Evolutionary conservation across 352 stramenopile genomes (phyloP), one percentile per base, ranked within the genome.

Genomic region (Globisporangium spiculum): DNA sequence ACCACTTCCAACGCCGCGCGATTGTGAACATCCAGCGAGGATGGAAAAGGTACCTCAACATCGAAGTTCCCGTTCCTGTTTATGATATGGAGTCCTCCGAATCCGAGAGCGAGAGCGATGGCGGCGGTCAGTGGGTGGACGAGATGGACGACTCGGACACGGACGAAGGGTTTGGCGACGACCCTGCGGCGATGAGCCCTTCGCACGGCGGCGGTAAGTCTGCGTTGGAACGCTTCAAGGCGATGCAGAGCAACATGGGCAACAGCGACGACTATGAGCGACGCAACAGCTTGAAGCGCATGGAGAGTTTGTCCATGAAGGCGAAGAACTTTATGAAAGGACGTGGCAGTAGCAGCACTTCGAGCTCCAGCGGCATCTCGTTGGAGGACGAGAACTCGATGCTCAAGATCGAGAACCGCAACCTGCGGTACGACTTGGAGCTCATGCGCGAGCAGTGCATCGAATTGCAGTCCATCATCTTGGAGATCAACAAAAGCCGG

Each of bases 361-460:
- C 71, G n/a, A 88, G 79, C 60, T 91, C 78, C 22, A 89, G 78
- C 38, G 81, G 81, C 63, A 90, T 90, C 65, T 83, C 81, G 26
- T 65, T 94, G 9, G 87, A 95, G 66, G 87, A 95, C 64, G 87
- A 95, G 70, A 95, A 95, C 65, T 80, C 85, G 65, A 95, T 92
- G 81, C 83, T 95, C 44, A 89, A 90, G 64, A 90, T 92, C 56
- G 87, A 95, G 75, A 95, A 95, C 72, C 87, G 85, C 57, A 95
- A 95, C 72, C 72, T 95, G 63, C 90, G 91, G 71, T 95, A 93
- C 77, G 87, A 95, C 64, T 71, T 95, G 5, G 87, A 95, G 79
- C 79, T 95, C 56, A 95, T 95, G 87, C 87, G 87, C 34, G 87
- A 95, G 72, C 87, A 95, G 76, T 95, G 87, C 69, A 93, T 95